Evolutionary conservation across 345 rosid species (phyloP), one percentile per base, ranked within the genome.

Genomic region (Salix dunnii): DNA sequence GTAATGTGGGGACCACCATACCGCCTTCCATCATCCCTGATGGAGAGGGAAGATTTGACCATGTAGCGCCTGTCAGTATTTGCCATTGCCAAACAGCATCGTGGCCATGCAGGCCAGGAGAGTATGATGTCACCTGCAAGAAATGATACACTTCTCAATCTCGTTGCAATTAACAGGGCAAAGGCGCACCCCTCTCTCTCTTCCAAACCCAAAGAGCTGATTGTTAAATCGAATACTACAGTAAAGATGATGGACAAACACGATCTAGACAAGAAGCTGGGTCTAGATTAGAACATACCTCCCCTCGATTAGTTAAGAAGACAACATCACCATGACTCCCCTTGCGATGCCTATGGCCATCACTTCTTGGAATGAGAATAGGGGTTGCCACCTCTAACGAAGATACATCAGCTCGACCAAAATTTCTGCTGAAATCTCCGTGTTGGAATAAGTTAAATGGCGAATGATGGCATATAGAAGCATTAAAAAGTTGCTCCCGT

Each of bases 251-350:
- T 10, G 62, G 14, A 3, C 27, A 11, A 23, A 4, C 62, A 58
- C 28, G 9, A 4, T 25, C 12, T 10, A 3, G 35, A 27, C n/a
- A 53, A 27, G 68, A 64, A 33, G 68, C 43, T 31, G 53, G 46
- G 62, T 25, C 18, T 27, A 18, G 40, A 46, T 6, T 8, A 76
- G 20, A 62, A 30, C 87, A 74, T 92, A 96, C 99, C 98, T 94
- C 99, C 72, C 99, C 99, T 70, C 96, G 93, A 74, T 89, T 96
- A 31, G 99, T 92, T 84, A 92, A 87, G 90, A 96, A 96, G 84
- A 92, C 83, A 25, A 93, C 94, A 88, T 93, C 97, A 18, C 98
- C 97, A 67, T 87, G 94, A 83, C 95, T 96, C 75, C 97, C 93
- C 84, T 80, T 90, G 49, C 91, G 91, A 81, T 90, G 95, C 81